phyloP scores from a whole-genome alignment of 2,329 filamentous ascomycete genomes.

The Penicillium palitans region DNA sequence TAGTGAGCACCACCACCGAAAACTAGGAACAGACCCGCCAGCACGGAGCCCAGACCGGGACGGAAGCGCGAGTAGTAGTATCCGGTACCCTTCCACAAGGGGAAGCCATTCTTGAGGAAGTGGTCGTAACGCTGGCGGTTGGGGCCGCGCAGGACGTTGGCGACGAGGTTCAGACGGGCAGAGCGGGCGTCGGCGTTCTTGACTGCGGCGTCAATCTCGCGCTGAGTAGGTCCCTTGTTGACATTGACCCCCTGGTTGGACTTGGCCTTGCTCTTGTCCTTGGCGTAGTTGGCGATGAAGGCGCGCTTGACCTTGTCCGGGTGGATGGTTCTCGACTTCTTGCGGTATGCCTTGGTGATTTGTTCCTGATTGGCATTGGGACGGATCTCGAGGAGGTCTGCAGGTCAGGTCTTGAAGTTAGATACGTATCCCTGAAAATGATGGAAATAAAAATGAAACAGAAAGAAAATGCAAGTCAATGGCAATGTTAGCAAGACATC shows the following conservation, averaged over 20 bases:
- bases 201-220: slow-evolving; percentile 73
- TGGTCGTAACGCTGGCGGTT: slow-evolving; percentile 88
- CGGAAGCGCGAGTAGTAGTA: slow-evolving; percentile 97
- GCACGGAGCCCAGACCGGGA: slow-evolving; percentile 81
- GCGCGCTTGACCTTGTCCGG: slow-evolving; percentile 93
- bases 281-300: slow-evolving; percentile 69
- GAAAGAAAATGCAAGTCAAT: background rate
- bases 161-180: slow-evolving; percentile 78
- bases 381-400: slow-evolving; percentile 77
- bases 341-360: slow-evolving; percentile 91
- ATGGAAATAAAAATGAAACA: background rate
- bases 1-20: slow-evolving; percentile 87
- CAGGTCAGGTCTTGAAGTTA: background rate
- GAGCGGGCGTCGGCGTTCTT: slow-evolving; percentile 83
- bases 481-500: background rate
- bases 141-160: slow-evolving; percentile 79
- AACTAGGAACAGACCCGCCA: slow-evolving; percentile 77
- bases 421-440: background rate
- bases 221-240: slow-evolving; percentile 68
- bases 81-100: slow-evolving; percentile 92
- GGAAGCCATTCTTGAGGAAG: slow-evolving; percentile 90
- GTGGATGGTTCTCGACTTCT: slow-evolving; percentile 78
- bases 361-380: slow-evolving; percentile 76
- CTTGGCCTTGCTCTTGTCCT: slow-evolving; percentile 52
- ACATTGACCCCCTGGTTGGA: slow-evolving; percentile 64